Evolutionary conservation across 2,329 filamentous ascomycete genomes (phyloP).

Genomic region (Sordariomycetes sp.): DNA sequence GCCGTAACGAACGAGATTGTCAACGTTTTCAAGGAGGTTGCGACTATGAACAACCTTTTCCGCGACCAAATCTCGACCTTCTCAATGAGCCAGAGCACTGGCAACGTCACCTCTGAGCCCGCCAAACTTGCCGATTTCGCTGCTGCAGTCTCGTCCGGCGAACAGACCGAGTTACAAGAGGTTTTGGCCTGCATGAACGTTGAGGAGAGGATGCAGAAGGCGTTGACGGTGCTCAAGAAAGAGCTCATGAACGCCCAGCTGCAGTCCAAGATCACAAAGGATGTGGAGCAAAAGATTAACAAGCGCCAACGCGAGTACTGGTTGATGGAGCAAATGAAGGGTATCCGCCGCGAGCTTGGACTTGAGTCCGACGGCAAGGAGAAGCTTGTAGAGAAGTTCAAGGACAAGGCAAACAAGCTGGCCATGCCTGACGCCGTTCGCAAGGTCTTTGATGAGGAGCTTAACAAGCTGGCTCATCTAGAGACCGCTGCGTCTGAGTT

Average conservation of each 20-base stretch:
- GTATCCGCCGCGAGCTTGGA: constrained; percentile 87
- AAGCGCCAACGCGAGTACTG: constrained; percentile 97
- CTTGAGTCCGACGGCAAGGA: constrained; percentile 98
- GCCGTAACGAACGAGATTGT: constrained; percentile 96
- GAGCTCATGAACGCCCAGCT: constrained; percentile 97
- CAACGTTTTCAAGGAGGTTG: constrained; percentile 97
- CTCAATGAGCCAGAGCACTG: constrained; percentile 87
- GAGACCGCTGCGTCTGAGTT: constrained; percentile 96
- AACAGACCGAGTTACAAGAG: constrained; percentile 85
- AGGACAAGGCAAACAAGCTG: constrained; percentile 84
- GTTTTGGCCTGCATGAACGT: constrained; percentile 84
- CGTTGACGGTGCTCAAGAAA: constrained; percentile 88
- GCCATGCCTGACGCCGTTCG: constrained; percentile 96
- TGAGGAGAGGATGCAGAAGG: constrained; percentile 86
- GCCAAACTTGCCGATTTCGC: constrained; percentile 95
- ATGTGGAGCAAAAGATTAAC: constrained; percentile 94
- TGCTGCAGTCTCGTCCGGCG: constrained; percentile 89
- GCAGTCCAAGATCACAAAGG: constrained; percentile 94
- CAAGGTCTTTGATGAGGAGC: constrained; percentile 96
- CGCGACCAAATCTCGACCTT: constrained; percentile 96
- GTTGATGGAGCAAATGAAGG: constrained; percentile 99
- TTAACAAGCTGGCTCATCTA: constrained; percentile 92
- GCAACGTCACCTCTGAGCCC: constrained; percentile 91
- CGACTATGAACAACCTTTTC: constrained; percentile 87
- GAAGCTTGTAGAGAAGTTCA: constrained; percentile 95